Base-by-base conservation (phyloP, 2,329 filamentous ascomycete genomes). In the Talaromyces rugulosus region DNA sequence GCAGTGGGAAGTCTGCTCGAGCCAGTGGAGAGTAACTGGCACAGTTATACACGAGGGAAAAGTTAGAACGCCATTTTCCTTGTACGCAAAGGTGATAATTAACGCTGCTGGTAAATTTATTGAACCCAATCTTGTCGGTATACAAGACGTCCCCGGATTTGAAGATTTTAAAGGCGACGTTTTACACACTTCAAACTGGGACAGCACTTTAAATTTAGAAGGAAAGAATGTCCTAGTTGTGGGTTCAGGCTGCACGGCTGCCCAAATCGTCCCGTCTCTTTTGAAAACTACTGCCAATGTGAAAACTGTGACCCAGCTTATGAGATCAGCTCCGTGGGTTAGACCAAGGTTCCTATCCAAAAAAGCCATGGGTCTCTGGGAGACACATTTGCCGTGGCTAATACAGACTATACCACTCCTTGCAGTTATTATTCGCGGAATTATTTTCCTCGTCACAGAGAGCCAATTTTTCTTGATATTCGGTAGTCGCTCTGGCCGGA, bases 261-360 rank as follows among this genome's bases (percentile, higher is more conserved):
- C 82, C 12, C 85, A 87, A 64, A 78, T 87, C 27, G 79, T 87
- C 8, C 84, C 85, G 1, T 67, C 74, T 44, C 72, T 87, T 5
- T 77, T 77, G 3, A 75, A 81, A 51, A 75, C 76, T 27, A 76
- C 79, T 11, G 77, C 76, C 64, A 80, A 78, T 27, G 82, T 80
- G 33, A 85, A 81, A 67, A 81, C 81, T 5, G 80, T 87, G 18
- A 85, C 83, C 0, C 85, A 87, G 65, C 64, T 87, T 5, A 84
- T 87, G 82, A 75, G 83, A n/a, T 82, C 82, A 14, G 82, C 84
- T 12, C 84, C 84, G 1, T 86, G 84, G 83, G 79, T 85, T 1
- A 75, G 80, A 3, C 79, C 82, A 2, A 44, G 52, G 5, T 42
- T 56, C 50, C 23, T 18, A 11, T 27, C n/a, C 18, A 51, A n/a